These are phyloP conservation scores for Talaromyces albobiverticillius DNA, from an alignment of 2,329 filamentous ascomycete genomes.

Conservation along the genomic window DNA sequence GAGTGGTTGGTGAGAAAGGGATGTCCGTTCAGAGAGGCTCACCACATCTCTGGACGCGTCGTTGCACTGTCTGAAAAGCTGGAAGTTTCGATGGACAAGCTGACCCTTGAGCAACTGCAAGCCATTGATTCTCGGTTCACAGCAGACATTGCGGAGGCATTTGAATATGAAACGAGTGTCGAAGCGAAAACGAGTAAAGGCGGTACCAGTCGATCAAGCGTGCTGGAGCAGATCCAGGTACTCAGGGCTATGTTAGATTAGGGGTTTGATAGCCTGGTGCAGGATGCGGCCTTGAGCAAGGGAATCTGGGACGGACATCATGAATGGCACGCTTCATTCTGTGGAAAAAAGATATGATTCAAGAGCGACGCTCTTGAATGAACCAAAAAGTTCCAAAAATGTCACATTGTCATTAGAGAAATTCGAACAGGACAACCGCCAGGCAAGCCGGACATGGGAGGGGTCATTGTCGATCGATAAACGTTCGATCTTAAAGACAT, in stretches of 20 bases:
- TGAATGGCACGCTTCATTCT: too few species aligned
- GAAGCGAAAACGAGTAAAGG: conserved; percentile 74
- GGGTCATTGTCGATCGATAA: too few species aligned
- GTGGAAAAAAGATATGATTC: too few species aligned
- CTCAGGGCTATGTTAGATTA: conserved; percentile 52
- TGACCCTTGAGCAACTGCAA: conserved; percentile 64
- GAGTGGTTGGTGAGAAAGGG: conserved; percentile 48
- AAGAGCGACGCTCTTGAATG: too few species aligned
- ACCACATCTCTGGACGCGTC: conserved; percentile 70
- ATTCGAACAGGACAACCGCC: too few species aligned
- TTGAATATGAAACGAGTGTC: conserved; percentile 79
- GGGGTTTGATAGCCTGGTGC: neutral
- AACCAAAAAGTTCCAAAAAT: too few species aligned
- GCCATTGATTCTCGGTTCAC: conserved; percentile 66
- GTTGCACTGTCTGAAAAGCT: conserved; percentile 68
- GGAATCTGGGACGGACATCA: too few species aligned
- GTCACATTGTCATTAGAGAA: too few species aligned
- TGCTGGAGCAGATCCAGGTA: conserved; percentile 66
- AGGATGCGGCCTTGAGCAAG: too few species aligned
- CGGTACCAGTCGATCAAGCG: conserved; percentile 69
- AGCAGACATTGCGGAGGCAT: conserved; percentile 65
- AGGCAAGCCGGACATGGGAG: too few species aligned
- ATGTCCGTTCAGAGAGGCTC: conserved; percentile 75
- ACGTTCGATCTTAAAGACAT: too few species aligned
- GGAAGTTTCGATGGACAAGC: conserved; percentile 65